Conservation (phyloP, 306 rosid genomes). For the Amphicarpaea edgeworthii region DNA sequence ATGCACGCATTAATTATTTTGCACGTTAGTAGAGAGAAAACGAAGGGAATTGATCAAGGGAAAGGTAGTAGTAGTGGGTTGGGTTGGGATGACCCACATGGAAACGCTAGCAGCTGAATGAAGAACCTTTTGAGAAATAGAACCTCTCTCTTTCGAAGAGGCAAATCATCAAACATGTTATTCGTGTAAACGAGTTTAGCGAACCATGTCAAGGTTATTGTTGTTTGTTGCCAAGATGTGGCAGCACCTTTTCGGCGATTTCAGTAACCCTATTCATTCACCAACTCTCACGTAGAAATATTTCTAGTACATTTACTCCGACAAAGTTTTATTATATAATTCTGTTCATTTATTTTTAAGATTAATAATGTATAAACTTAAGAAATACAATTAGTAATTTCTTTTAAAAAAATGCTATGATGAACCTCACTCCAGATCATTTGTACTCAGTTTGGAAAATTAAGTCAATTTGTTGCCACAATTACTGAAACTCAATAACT, state of each 20-base stretch:
- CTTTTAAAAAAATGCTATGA: too few species aligned
- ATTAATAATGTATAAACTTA: too few species aligned
- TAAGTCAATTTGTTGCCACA: too few species aligned
- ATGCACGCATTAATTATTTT: constrained; percentile 49
- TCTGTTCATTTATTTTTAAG: too few species aligned
- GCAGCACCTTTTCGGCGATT: constrained; percentile 47
- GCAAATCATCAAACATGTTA: constrained; percentile 34
- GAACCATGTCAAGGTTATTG: constrained; percentile 24
- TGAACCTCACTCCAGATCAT: too few species aligned
- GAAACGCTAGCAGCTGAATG: constrained; percentile 13
- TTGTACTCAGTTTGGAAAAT: too few species aligned
- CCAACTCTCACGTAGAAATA: background rate
- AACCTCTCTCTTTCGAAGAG: constrained; percentile 3
- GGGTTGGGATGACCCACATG: constrained; percentile 54
- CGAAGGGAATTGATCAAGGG: constrained; percentile 31
- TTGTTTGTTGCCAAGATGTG: constrained; percentile 15
- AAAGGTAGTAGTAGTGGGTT: too few species aligned
- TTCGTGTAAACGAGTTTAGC: constrained; percentile 33
- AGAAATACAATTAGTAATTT: too few species aligned
- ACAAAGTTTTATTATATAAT: background rate
- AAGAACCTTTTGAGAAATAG: constrained; percentile 20
- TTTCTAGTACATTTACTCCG: too few species aligned
- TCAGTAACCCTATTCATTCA: background rate
- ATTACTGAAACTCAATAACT: too few species aligned
- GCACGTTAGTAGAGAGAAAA: constrained; percentile 44